These are phyloP conservation scores for Gnomoniopsis smithogilvyi DNA, from an alignment of 2,329 filamentous ascomycete species.

Conservation along the genomic window DNA sequence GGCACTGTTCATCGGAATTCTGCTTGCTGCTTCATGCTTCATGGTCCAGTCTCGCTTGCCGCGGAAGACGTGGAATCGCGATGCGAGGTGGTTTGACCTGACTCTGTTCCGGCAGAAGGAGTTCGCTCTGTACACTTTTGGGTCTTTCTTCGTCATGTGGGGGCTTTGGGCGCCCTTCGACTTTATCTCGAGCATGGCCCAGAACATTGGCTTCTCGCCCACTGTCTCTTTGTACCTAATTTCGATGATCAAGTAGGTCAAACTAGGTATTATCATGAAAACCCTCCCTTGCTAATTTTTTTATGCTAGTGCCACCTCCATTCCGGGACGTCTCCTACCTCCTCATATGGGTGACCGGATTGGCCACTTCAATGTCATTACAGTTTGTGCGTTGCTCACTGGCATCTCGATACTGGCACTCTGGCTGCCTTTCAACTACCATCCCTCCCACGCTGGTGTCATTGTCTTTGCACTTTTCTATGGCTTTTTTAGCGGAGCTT, in stretches of 20 bases:
- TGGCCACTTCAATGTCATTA: constrained; percentile 9
- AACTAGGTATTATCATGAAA: constrained; percentile 8
- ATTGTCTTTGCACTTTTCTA: constrained; percentile 27
- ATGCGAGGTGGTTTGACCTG: constrained; percentile 26
- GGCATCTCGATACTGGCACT: constrained; percentile 21
- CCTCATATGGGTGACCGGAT: constrained; percentile 1
- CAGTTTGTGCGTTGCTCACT: not conserved
- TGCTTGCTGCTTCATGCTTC: constrained; percentile 16
- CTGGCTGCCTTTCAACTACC: constrained; percentile 29
- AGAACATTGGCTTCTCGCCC: constrained; percentile 9
- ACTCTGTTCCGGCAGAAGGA: constrained; percentile 23
- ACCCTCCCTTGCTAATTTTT: not conserved
- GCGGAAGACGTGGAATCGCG: constrained; percentile 25
- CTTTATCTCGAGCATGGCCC: constrained; percentile 9
- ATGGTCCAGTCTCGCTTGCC: constrained; percentile 25
- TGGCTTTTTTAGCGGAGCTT: constrained; percentile 27
- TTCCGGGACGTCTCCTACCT: constrained; percentile 4
- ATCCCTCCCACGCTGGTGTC: constrained; percentile 24
- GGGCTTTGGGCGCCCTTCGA: constrained; percentile 8
- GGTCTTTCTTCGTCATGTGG: constrained; percentile 25
- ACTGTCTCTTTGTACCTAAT: constrained; percentile 10
- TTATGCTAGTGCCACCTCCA: constrained; percentile 4
- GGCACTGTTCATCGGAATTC: constrained; percentile 13
- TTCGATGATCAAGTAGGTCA: constrained; percentile 25
- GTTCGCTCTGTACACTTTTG: constrained; percentile 25